phyloP scores from a whole-genome alignment of 2,329 filamentous ascomycete species.

The Hypoxylon sp. region DNA sequence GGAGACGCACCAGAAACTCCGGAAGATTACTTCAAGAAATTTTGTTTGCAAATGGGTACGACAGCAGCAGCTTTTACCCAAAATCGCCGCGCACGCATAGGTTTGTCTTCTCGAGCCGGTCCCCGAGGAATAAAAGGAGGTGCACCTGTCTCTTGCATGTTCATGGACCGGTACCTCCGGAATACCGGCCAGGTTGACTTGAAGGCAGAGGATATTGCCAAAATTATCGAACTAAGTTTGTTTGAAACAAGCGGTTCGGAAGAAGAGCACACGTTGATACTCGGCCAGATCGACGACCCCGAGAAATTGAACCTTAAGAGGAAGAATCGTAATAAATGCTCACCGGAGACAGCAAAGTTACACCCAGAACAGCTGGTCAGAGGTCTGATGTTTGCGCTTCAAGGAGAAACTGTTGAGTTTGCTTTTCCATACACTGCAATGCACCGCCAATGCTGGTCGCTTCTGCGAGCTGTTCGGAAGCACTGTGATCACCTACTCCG shows the following conservation, averaged over 20 bases:
- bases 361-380: constrained; percentile 48
- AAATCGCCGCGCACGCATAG: constrained; percentile 34
- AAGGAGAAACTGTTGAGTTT: constrained; percentile 54
- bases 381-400: constrained; percentile 50
- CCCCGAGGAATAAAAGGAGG: constrained; percentile 49
- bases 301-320: constrained; percentile 31
- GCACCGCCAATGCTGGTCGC: constrained; percentile 56
- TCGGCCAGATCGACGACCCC: constrained; percentile 39
- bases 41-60: constrained; percentile 54
- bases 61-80: constrained; percentile 49
- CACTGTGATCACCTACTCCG: constrained; percentile 49
- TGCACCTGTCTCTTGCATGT: constrained; percentile 53
- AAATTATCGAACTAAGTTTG: constrained; percentile 51
- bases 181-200: constrained; percentile 45
- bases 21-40: constrained; percentile 54
- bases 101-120: constrained; percentile 45
- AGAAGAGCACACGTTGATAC: constrained; percentile 31
- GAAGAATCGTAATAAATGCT: constrained; percentile 29
- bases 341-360: constrained; percentile 23
- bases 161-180: constrained; percentile 51
- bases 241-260: constrained; percentile 43
- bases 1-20: constrained; percentile 50
- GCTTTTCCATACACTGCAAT: constrained; percentile 56
- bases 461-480: constrained; percentile 52
- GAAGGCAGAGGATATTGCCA: constrained; percentile 52